phyloP scores from a whole-genome alignment of 768 basidiomycete species.

The Solioccasus polychromus region DNA sequence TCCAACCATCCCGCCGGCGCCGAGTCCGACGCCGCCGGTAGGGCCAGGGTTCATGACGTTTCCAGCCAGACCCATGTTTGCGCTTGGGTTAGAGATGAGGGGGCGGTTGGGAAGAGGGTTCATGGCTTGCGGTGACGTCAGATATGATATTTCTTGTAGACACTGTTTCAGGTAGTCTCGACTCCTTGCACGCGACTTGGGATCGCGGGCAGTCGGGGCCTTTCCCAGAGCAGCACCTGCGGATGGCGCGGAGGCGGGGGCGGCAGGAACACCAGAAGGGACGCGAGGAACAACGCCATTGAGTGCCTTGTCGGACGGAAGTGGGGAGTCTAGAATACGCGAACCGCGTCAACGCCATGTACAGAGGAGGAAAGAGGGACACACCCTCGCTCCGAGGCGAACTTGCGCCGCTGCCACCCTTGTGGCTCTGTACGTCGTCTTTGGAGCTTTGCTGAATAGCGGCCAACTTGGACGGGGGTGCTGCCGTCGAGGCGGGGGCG shows the following conservation, averaged over 20 bases:
- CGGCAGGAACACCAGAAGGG: constrained; percentile 46
- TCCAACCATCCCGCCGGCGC: constrained; percentile 9
- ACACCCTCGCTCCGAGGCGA: constrained; percentile 85
- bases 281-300: constrained; percentile 59
- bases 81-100: constrained; percentile 51
- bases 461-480: constrained; percentile 64
- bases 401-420: constrained; percentile 76
- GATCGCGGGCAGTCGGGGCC: constrained; percentile 80
- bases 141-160: constrained; percentile 95
- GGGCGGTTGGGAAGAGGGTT: constrained; percentile 93
- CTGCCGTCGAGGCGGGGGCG: constrained; percentile 49
- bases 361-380: constrained; percentile 5
- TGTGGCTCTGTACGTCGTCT: constrained; percentile 70
- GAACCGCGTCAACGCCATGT: not conserved
- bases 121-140: constrained; percentile 95
- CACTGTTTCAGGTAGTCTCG: constrained; percentile 99
- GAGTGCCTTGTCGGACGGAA: constrained; percentile 63
- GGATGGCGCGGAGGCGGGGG: constrained; percentile 28
- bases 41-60: constrained; percentile 19
- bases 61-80: constrained; percentile 19
- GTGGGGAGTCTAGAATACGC: constrained; percentile 60
- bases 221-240: constrained; percentile 55
- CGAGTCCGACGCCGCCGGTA: constrained; percentile 12
- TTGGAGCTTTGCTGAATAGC: constrained; percentile 62
- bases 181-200: constrained; percentile 92